Base-by-base conservation (phyloP, 208 protist genomes). In the Tritrichomonas musculus region DNA sequence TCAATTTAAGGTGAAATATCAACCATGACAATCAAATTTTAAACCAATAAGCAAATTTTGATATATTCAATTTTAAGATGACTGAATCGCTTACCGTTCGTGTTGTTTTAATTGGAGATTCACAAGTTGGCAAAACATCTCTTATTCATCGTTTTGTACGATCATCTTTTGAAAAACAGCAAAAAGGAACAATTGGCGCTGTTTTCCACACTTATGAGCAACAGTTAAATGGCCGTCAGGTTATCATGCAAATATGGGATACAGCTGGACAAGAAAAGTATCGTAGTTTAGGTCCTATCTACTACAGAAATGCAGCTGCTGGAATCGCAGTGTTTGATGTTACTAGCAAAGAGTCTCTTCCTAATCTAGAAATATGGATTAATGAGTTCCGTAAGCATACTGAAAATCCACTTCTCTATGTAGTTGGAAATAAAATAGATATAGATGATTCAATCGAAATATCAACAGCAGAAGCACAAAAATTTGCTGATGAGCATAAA, bases 231-330 rank as follows among this genome's bases (percentile, higher is more conserved):
- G 47, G 47, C 20, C 41, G 41, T 39, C 20, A 88, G 39, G 77
- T 88, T 22, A 39, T 88, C 27, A 88, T 88, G 77, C 77, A 88
- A 57, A 88, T 88, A 11, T 88, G 77, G 77, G 77, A 88, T 88
- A 88, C 77, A 33, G 77, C 77, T 88, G 88, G 88, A 33, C 88
- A 92, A 49, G 88, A 92, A 50, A 92, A 69, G 55, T 92, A 72
- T 22, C 5, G 50, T 5, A 69, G 88, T 25, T 41, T 92, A 47
- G 88, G 55, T 44, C 88, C 88, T 17, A 92, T 69, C 53, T 92
- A 92, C 44, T 92, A 92, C 49, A 39, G 57, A 73, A 47, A 92
- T 50, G 88, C 88, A 44, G 55, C 57, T 27, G 88, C 88, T 14
- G 88, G 55, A 33, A 92, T 92, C 0, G 49, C 39, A 4, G 88